Evolutionary conservation across 352 stramenopile species (phyloP).

Genomic region (Pythium brassicae): DNA sequence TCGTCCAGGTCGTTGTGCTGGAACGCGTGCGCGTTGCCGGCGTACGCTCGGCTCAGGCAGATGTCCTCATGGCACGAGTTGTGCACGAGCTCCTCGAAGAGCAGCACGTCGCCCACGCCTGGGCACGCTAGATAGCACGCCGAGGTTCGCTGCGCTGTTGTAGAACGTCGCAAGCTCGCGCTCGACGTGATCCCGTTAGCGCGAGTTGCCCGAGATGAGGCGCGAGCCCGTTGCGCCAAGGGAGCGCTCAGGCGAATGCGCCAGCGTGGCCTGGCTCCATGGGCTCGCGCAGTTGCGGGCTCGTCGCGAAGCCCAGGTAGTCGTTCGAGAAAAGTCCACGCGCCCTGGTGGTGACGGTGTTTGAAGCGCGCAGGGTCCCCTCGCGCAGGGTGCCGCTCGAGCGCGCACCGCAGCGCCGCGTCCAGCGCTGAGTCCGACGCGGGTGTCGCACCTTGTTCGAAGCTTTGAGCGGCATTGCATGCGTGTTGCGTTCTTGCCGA

Average conservation of each 20-base stretch:
- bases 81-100: slow-evolving; percentile 97
- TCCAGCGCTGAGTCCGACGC: slow-evolving; percentile 11
- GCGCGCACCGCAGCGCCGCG: slow-evolving; percentile 16
- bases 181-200: slow-evolving; percentile 88
- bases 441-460: no score
- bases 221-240: slow-evolving; percentile 87
- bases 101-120: slow-evolving; percentile 86
- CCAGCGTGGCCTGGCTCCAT: slow-evolving; percentile 40
- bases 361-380: slow-evolving; percentile 55
- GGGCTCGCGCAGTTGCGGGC: slow-evolving; percentile 39
- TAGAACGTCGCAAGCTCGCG: slow-evolving; percentile 81
- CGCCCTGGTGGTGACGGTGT: slow-evolving; percentile 15
- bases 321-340: slow-evolving; percentile 98
- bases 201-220: slow-evolving; percentile 93
- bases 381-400: slow-evolving; percentile 21
- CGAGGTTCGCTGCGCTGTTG: slow-evolving; percentile 92
- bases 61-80: slow-evolving; percentile 96
- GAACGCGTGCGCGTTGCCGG: slow-evolving; percentile 58
- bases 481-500: no score
- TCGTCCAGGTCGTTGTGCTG: slow-evolving; percentile 90
- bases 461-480: no score
- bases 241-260: slow-evolving; percentile 12
- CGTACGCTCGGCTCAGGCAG: slow-evolving; percentile 73
- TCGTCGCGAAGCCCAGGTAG: slow-evolving; percentile 93
- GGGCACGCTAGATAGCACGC: slow-evolving; percentile 89